These are phyloP conservation scores for Lyophyllum decastes DNA, from an alignment of 768 basidiomycete species.

Conservation along the genomic window DNA sequence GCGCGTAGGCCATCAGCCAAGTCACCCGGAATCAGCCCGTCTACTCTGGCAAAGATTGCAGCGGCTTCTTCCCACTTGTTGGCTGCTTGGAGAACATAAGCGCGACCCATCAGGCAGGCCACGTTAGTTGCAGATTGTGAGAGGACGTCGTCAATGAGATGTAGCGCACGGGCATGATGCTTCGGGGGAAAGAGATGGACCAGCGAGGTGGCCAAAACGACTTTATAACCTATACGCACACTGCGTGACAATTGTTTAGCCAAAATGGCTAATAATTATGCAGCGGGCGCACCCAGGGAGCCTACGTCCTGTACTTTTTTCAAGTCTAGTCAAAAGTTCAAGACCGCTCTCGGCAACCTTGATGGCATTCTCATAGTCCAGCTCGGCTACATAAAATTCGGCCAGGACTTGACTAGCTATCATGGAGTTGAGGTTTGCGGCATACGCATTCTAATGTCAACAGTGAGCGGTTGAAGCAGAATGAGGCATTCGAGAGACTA, in stretches of 20 bases:
- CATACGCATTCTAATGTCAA: conserved; percentile 53
- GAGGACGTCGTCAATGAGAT: conserved; percentile 75
- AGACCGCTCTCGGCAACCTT: conserved; percentile 74
- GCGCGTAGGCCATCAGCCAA: conserved; percentile 57
- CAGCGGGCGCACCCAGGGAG: conserved; percentile 46
- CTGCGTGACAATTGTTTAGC: conserved; percentile 36
- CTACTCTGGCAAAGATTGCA: conserved; percentile 59
- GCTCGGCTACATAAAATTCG: conserved; percentile 64
- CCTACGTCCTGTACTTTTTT: conserved; percentile 57
- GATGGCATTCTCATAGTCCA: conserved; percentile 75
- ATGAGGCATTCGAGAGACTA: neutral
- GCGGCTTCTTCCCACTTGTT: conserved; percentile 71
- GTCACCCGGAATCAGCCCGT: conserved; percentile 46
- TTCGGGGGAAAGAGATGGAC: conserved; percentile 89
- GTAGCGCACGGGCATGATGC: conserved; percentile 78
- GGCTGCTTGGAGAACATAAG: conserved; percentile 66
- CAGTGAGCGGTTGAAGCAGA: conserved; percentile 1
- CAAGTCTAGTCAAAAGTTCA: conserved; percentile 50
- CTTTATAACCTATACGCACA: conserved; percentile 66
- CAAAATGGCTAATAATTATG: neutral
- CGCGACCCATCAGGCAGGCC: conserved; percentile 71
- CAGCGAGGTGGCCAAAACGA: conserved; percentile 71
- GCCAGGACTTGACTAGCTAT: conserved; percentile 67
- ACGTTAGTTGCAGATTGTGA: conserved; percentile 60
- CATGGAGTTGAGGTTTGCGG: conserved; percentile 53